Percentiles rank a stretch among this genome's conserved stretches.
Evolutionary conservation across 768 basidiomycete species (phyloP).

Genomic region (Lactarius trivialis): DNA sequence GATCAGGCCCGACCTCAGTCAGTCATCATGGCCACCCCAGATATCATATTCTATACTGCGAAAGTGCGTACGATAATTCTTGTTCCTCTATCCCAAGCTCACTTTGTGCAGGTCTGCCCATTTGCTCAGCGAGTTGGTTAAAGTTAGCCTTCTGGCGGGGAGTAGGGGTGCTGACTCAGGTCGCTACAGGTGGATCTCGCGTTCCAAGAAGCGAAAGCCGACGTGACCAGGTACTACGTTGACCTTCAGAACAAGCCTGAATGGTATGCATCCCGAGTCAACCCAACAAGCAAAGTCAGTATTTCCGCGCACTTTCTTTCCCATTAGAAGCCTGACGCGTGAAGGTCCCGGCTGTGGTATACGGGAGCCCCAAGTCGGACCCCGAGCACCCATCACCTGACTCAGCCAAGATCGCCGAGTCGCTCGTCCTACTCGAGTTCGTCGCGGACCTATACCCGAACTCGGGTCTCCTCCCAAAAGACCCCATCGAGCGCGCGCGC

Average conservation of each 20-base stretch:
- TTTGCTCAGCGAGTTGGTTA: slow-evolving; percentile 45
- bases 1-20: no score
- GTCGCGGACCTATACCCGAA: slow-evolving; percentile 48
- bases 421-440: slow-evolving; percentile 55
- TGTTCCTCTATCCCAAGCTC: neutral
- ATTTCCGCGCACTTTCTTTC: neutral
- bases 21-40: slow-evolving; percentile 3
- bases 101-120: slow-evolving; percentile 40
- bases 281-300: slow-evolving; percentile 53
- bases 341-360: slow-evolving; percentile 52
- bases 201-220: slow-evolving; percentile 45
- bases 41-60: slow-evolving; percentile 38
- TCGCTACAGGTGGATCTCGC: slow-evolving; percentile 45
- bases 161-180: neutral
- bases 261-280: slow-evolving; percentile 57
- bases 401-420: slow-evolving; percentile 52
- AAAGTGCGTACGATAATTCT: slow-evolving; percentile 1
- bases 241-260: slow-evolving; percentile 59
- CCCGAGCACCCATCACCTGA: slow-evolving; percentile 48
- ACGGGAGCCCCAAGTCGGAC: slow-evolving; percentile 50
- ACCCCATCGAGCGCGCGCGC: slow-evolving; percentile 48
- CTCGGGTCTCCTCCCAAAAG: slow-evolving; percentile 41
- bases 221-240: slow-evolving; percentile 45
- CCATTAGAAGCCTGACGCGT: neutral
- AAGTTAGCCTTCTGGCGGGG: no score